Evolutionary conservation across 805 yeast species (phyloP).

Genomic region (Kregervanrija pseudodelftensis): DNA sequence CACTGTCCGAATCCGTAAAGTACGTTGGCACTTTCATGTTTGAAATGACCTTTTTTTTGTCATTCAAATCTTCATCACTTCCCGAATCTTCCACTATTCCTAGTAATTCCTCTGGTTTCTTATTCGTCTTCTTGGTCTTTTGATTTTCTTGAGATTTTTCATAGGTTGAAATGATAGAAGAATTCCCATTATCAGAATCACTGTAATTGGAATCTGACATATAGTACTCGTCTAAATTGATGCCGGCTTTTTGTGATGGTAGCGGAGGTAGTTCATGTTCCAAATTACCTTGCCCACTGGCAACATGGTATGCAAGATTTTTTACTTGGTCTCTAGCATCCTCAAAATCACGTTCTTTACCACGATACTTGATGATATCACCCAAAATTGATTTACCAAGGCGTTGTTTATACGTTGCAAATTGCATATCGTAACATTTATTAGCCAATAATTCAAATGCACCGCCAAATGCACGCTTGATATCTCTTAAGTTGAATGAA

Average conservation of each 20-base stretch:
- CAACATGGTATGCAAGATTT: slow-evolving; percentile 46
- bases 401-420: slow-evolving; percentile 57
- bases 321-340: slow-evolving; percentile 62
- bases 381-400: slow-evolving; percentile 72
- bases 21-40: slow-evolving; percentile 66
- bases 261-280: slow-evolving; percentile 23
- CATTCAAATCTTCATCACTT: slow-evolving; percentile 9
- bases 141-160: slow-evolving; percentile 18
- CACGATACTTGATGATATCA: slow-evolving; percentile 67
- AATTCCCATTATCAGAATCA: slow-evolving; percentile 19
- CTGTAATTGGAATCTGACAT: slow-evolving; percentile 32
- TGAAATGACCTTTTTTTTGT: slow-evolving; percentile 27
- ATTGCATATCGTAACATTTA: slow-evolving; percentile 66
- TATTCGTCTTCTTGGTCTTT: slow-evolving; percentile 5
- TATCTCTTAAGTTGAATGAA: slow-evolving; percentile 68
- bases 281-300: slow-evolving; percentile 15
- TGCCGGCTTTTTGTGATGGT: slow-evolving; percentile 32
- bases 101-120: slow-evolving; percentile 19
- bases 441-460: slow-evolving; percentile 74
- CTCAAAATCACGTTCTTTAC: slow-evolving; percentile 67
- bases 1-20: background rate
- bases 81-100: slow-evolving; percentile 15
- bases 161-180: slow-evolving; percentile 6
- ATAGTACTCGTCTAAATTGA: slow-evolving; percentile 34
- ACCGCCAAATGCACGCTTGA: slow-evolving; percentile 82